Base-by-base conservation (phyloP, 1,139 yeast species). In the Yamadazyma atmosphaerica region DNA sequence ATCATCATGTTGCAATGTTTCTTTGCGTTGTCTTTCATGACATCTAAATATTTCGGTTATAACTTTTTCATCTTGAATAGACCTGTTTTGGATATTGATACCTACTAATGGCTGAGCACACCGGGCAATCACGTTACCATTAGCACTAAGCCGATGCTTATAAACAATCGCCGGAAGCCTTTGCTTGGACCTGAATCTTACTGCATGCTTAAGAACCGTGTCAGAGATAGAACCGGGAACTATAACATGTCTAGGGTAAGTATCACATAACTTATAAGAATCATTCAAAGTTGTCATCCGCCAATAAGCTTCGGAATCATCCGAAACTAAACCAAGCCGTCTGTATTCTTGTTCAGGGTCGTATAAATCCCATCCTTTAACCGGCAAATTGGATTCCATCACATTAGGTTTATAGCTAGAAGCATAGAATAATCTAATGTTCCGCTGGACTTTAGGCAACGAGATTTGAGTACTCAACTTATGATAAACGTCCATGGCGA, bases 41-140 rank as follows among this genome's bases (percentile, higher is more conserved):
- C 63, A 68, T 33, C 65, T 67, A 57, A 90, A 89, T 14, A 87
- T 81, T 45, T 89, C 95, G 10, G 71, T 68, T 4, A 90, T 72
- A 32, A 92, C 63, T 48, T 79, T 84, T 55, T 92, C 98, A 65
- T 92, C 98, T 59, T 92, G 98, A 15, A 87, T 74, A 1, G 96
- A 88, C 34, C 98, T 68, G 48, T 83, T 81, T 56, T 90, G 96
- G 14, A 71, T 46, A 44, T 88, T 89, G 17, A 92, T 54, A 0
- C 98, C 98, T 1, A 90, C 94, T 52, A 92, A 65, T 0, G 98
- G 98, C 61, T 92, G 98, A 1, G 98, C 74, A 51, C 96, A 87
- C 43, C 98, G 68, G 0, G 94, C 84, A 22, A 92, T 89, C 2
- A 92, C 77, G 54, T 95, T 84, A 1, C 81, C 81, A 55, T 86